Evolutionary conservation across 345 rosid genomes (phyloP).

Genomic region (Ricinus communis): DNA sequence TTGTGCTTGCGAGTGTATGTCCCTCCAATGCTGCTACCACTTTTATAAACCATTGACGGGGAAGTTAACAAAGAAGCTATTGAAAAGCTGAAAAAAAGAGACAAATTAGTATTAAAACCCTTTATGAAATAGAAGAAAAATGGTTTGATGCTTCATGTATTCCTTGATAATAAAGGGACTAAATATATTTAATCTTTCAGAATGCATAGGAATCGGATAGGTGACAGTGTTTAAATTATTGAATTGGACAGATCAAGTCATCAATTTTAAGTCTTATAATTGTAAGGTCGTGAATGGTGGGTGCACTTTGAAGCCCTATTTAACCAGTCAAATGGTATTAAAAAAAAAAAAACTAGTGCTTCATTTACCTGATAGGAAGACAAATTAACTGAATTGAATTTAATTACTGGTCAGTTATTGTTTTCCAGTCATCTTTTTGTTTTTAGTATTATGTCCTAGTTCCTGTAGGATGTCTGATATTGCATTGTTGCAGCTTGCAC

Average conservation of each 20-base stretch:
- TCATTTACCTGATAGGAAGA: neutral
- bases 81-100: neutral
- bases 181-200: neutral
- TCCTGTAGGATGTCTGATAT: conserved; percentile 17
- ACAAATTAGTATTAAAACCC: neutral
- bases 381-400: conserved; percentile 5
- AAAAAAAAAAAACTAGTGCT: neutral
- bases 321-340: neutral
- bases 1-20: no score
- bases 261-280: neutral
- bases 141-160: neutral
- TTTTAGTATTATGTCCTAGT: neutral
- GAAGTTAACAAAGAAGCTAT: neutral
- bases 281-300: no score
- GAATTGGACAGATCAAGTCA: neutral
- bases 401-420: neutral
- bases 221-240: no score
- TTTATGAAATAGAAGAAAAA: neutral
- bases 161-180: neutral
- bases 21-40: no score
- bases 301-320: neutral
- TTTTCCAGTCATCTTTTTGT: neutral
- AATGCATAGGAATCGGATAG: no score
- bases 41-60: neutral
- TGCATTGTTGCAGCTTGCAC: conserved; percentile 65